Evolutionary conservation across 73 alveolate species (phyloP), one percentile per base, ranked within the genome.

Genomic region (Blepharisma stoltei): DNA sequence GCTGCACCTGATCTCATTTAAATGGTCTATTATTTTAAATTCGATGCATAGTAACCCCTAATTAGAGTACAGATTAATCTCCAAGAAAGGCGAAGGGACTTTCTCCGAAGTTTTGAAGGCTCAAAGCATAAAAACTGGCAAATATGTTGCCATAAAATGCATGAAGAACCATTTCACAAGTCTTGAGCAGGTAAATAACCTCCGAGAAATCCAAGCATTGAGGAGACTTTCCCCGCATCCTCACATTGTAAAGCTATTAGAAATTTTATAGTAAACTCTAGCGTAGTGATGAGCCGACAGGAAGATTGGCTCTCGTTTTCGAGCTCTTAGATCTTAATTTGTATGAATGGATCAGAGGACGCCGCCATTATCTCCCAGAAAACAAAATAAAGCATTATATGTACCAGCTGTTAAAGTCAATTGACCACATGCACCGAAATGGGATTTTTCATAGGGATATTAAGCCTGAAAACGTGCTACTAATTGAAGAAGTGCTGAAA

Each of bases 281-380:
- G 68, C 41, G 79, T 52, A 70, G 41, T 47, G 99, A 96, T 76
- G 99, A 96, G 78, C 98, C 99, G 7, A 96, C 99, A 5, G 99
- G 99, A 9, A 86, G 99, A 50, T 89, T 97, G 44, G 99, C 99
- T 6, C 78, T 97, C 46, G 99, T 97, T 6, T 97, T 97, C 67
- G 99, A 97, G 82, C 89, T 97, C 78, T 96, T 97, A 99, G 99
- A 97, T 79, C 86, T 86, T 96, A 95, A 92, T 85, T 81, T 97
- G 84, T 97, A 95, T 79, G 99, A 97, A 75, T 97, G 98, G 41
- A 97, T 97, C 77, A 90, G 92, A 84, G 98, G 98, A 25, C 83
- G 91, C 37, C 81, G 85, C 81, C 86, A 93, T 45, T 90, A 93
- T 67, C 77, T 95, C 69, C 92, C 96, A 21, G 99, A 95, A 77